Evolutionary conservation across 192 early-diverging fungal genomes (phyloP).

Genomic region (Gryganskiella cystojenkinii): DNA sequence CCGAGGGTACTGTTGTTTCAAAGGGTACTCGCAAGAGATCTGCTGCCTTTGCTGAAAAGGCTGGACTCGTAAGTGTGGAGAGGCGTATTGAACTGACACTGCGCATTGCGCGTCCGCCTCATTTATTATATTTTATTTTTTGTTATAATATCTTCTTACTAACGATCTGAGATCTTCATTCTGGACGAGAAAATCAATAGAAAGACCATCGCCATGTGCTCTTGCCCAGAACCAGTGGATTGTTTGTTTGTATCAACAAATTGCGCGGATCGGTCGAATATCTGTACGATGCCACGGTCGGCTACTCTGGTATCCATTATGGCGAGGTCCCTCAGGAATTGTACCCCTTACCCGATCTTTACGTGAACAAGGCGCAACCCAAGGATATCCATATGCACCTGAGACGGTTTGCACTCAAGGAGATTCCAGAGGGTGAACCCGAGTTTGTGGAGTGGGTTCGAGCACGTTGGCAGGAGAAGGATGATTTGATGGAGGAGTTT

Average conservation of each 20-base stretch:
- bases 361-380: conserved; percentile 78
- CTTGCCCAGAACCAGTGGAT: conserved; percentile 87
- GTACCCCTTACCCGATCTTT: conserved; percentile 82
- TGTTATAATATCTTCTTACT: background rate
- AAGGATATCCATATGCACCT: conserved; percentile 86
- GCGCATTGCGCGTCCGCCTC: too few species aligned
- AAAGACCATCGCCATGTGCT: conserved; percentile 75
- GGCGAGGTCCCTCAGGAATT: conserved; percentile 86
- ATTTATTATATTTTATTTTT: background rate
- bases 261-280: conserved; percentile 75
- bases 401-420: conserved; percentile 68
- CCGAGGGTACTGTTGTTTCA: conserved; percentile 95
- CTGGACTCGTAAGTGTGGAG: conserved; percentile 57
- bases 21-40: conserved; percentile 76
- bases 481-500: conserved; percentile 81
- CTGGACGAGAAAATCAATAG: conserved; percentile 30
- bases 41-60: conserved; percentile 76
- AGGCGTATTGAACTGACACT: background rate
- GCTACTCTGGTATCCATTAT: conserved; percentile 78
- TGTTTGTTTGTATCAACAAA: conserved; percentile 75
- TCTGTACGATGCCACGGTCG: conserved; percentile 91
- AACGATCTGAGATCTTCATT: background rate
- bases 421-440: conserved; percentile 77
- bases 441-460: conserved; percentile 83
- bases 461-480: conserved; percentile 85